Evolutionary conservation across 2,329 filamentous ascomycete genomes (phyloP), one percentile per base, ranked within the genome.

Genomic region (Helminthosporium solani): DNA sequence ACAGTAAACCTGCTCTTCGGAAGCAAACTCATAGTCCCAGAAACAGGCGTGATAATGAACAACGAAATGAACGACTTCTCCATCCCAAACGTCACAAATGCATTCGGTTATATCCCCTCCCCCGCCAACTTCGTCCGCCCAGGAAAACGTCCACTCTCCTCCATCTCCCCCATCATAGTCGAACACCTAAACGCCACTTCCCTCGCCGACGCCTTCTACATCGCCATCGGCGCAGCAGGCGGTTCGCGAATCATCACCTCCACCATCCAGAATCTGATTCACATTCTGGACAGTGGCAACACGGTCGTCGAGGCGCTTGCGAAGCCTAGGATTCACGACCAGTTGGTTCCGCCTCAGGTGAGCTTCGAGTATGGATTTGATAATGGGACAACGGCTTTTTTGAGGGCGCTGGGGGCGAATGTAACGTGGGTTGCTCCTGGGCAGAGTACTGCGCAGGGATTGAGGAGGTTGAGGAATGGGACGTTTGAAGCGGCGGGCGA

Each of bases 1-100:
- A 96, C 92, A 0, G 76, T 96, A 46, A 96, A 96, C 69, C 77
- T 94, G 3, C 77, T 94, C 2, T 97, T 95, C 59, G 92, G 92
- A 36, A 86, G 84, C 21, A 78, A 83, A 16, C 69, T 95, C 53
- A 83, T 95, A 71, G 86, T 92, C 1, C 88, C 90, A 0, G 80
- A 86, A 57, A 91, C 90, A 0, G 91, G 91, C 15, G 79, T 96
- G 47, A 88, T 95, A 44, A 82, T 95, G 75, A 70, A 77, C 67
- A 75, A 77, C 52, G 74, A 74, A 46, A 73, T 73, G 70, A 71
- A 71, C 51, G 64, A 67, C 40, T 96, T 96, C 74, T 89, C 85
- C 39, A 90, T 95, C 59, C 91, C 92, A 0, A 82, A 82, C 42
- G 74, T 79, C 1, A 78, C 77, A 47, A 96, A 96, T 66, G 83